Percentiles rank a stretch among this genome's conserved stretches.
Evolutionary conservation across 371 early-diverging fungal genomes (phyloP).

Genomic region (Blakeslea trispora): DNA sequence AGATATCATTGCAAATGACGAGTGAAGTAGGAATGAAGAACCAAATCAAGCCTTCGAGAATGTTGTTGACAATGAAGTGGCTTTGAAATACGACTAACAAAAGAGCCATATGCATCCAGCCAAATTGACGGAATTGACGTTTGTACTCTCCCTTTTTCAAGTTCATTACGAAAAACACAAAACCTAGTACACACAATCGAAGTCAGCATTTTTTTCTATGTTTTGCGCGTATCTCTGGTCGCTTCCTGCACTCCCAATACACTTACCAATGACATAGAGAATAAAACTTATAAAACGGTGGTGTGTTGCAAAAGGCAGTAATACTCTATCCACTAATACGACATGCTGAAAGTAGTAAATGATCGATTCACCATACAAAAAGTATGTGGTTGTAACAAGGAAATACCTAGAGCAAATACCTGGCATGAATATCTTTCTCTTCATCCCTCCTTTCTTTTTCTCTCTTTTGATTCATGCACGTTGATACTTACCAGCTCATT

Average conservation of each 20-base stretch:
- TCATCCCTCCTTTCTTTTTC: background rate
- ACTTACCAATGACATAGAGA: slow-evolving; percentile 80
- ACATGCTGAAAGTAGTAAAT: slow-evolving; percentile 85
- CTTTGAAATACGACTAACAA: slow-evolving; percentile 88
- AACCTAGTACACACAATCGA: slow-evolving; percentile 51
- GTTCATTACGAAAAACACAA: slow-evolving; percentile 93
- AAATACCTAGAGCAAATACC: slow-evolving; percentile 69
- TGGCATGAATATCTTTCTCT: background rate
- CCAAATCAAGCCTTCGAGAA: slow-evolving; percentile 96
- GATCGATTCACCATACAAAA: slow-evolving; percentile 91
- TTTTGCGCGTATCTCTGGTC: too few species aligned
- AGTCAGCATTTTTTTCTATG: background rate
- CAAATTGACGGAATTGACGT: slow-evolving; percentile 94
- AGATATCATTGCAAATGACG: slow-evolving; percentile 97
- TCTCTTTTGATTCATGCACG: background rate
- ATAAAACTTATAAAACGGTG: slow-evolving; percentile 95
- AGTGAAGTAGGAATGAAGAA: slow-evolving; percentile 90
- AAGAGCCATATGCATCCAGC: slow-evolving; percentile 95
- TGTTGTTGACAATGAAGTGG: slow-evolving; percentile 95
- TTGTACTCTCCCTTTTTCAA: slow-evolving; percentile 87
- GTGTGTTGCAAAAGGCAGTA: slow-evolving; percentile 87
- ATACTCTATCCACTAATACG: slow-evolving; percentile 80
- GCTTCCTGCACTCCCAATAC: background rate
- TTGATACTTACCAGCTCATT: slow-evolving; percentile 79
- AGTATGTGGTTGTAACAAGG: slow-evolving; percentile 87